phyloP scores from a whole-genome alignment of 2,329 filamentous ascomycete genomes.

The Fusarium nematophilum region DNA sequence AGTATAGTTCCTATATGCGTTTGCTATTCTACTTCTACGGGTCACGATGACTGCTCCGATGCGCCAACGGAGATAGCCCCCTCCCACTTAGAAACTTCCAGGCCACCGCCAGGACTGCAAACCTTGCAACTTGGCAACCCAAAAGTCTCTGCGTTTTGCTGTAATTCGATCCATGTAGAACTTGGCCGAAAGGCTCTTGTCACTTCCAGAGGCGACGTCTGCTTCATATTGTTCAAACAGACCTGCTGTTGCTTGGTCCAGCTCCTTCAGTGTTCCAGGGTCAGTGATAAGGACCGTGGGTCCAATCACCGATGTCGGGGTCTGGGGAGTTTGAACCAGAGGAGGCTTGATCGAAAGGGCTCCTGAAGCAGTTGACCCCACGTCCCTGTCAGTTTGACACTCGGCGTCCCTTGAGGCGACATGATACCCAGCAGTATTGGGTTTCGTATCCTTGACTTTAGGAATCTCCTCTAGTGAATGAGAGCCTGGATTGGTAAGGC shows the following conservation, averaged over 20 bases:
- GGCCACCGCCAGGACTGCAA: constrained; percentile 1
- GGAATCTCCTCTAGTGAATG: background rate
- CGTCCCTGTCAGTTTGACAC: too few relatives aligned
- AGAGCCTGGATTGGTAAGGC: background rate
- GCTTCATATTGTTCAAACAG: constrained; percentile 49
- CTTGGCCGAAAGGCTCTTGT: constrained; percentile 39
- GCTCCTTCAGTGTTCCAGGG: constrained; percentile 33
- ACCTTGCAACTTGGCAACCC: constrained; percentile 41
- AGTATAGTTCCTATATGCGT: too few relatives aligned
- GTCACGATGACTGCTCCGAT: too few relatives aligned
- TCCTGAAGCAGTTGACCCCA: background rate
- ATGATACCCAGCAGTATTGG: background rate
- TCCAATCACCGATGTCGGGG: background rate
- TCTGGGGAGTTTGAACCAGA: background rate
- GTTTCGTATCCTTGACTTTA: background rate
- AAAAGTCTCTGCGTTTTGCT: constrained; percentile 44
- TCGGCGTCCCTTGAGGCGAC: background rate
- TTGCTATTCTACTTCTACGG: too few relatives aligned
- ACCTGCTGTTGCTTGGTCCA: constrained; percentile 41
- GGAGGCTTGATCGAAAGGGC: background rate
- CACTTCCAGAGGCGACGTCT: constrained; percentile 40
- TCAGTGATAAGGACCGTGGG: constrained; percentile 42
- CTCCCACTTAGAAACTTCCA: background rate
- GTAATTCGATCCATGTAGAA: constrained; percentile 48
- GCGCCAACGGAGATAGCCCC: too few relatives aligned